Conservation (phyloP, 2,329 filamentous ascomycete genomes). For the Colletotrichum kahawae region DNA sequence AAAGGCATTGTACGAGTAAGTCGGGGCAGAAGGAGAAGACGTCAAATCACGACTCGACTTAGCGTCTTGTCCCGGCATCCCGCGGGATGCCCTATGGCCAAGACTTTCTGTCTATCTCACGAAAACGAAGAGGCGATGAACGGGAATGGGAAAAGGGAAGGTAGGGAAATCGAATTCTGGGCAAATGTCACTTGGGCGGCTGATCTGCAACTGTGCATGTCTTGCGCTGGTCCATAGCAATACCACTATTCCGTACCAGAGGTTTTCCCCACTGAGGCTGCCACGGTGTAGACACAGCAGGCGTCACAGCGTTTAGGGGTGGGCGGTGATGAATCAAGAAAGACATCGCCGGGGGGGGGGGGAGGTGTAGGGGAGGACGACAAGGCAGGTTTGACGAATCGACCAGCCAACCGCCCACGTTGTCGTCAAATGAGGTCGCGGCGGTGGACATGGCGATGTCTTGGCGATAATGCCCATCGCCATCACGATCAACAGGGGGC, state of each 20-base stretch:
- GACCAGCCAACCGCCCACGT: neutral
- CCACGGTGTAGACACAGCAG: neutral
- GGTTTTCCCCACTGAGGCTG: neutral
- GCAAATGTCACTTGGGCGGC: neutral
- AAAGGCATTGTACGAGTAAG: neutral
- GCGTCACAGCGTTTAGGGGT: neutral
- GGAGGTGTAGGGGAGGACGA: neutral
- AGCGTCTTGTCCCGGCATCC: neutral
- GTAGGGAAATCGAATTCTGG: neutral
- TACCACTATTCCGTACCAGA: neutral
- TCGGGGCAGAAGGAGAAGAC: neutral
- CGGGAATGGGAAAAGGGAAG: neutral
- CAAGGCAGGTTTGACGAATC: neutral
- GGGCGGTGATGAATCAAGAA: neutral
- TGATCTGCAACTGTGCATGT: slow-evolving; percentile 9
- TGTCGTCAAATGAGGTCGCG: neutral
- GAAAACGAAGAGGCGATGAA: neutral
- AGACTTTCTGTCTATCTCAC: too few species aligned
- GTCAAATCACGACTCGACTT: neutral
- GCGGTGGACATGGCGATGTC: neutral
- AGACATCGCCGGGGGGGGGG: neutral
- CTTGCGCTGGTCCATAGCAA: neutral
- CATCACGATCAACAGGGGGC: neutral
- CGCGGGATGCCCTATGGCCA: neutral
- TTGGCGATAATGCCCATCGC: neutral